Evolutionary conservation across 257 asterid species (phyloP), one percentile per base, ranked within the genome.

Genomic region (Solanum dulcamara): DNA sequence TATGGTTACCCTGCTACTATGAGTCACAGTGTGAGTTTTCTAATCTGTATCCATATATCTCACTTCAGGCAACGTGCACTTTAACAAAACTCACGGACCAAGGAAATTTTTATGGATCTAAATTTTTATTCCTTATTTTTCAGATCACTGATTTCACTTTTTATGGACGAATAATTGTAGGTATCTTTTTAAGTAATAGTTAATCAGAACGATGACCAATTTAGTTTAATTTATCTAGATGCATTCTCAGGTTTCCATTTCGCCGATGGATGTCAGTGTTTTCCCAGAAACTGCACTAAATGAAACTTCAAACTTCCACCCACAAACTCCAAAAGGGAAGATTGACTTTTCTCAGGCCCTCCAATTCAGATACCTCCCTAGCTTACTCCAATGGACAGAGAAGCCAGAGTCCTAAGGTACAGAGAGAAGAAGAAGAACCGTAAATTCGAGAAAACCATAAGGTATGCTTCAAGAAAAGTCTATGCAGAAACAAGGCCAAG

Each of bases 391-490:
- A 84, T 90, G 91, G 95, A 94, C 67, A 91, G 97, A 84, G 98
- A 92, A 64, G 98, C 98, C 3, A 87, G 98, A 67, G 98, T 95
- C 22, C 28, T 93, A 32, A 91, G 97, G 87, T 95, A 94, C 89
- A 87, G 94, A 81, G 98, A 95, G 93, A 95, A 95, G 93, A 95
- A 94, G 90, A 95, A 92, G 90, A 90, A 85, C 11, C 88, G 98
- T 35, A 95, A 89, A 81, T 95, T 95, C 51, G 96, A 95, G 87
- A 95, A 94, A 90, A 93, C 97, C 17, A 95, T 95, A 5, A 75
- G 98, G 85, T 95, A 95, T n/a, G 98, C 98, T 0, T 94, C 98
- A 6, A 85, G 98, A 85, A 95, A 95, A 88, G 98, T 98, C 7
- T 95, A 95, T 50, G 98, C 98, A 15, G 98, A 95, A 60, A 94